Percentiles rank a stretch among this genome's conserved stretches.
Evolutionary conservation across 1,284 basidiomycete species (phyloP).

Genomic region (Cryptococcus amylolentus): DNA sequence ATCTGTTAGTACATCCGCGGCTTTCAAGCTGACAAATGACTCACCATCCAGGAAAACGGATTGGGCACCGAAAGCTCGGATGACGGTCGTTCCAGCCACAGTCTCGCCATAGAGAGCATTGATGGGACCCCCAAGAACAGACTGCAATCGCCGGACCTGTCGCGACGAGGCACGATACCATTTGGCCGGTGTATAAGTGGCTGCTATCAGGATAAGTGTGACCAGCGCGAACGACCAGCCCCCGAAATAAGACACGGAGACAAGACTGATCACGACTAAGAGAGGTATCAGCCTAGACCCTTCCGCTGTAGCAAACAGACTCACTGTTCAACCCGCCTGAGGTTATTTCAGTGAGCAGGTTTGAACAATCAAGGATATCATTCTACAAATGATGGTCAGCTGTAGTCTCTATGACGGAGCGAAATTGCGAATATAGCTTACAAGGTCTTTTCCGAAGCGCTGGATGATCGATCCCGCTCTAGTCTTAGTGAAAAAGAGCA

Average conservation of each 20-base stretch:
- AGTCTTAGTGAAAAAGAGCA: slow-evolving; percentile 35
- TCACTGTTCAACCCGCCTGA: slow-evolving; percentile 13
- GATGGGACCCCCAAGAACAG: slow-evolving; percentile 29
- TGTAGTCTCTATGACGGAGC: background rate
- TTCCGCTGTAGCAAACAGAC: background rate
- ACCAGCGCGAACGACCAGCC: slow-evolving; percentile 23
- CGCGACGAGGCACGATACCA: slow-evolving; percentile 24
- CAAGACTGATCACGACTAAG: slow-evolving; percentile 21
- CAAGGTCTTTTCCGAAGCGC: slow-evolving; percentile 33
- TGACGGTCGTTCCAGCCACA: slow-evolving; percentile 34
- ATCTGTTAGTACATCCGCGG: too few relatives aligned
- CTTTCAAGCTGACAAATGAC: background rate
- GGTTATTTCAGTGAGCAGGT: slow-evolving; percentile 13
- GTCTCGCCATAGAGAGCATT: slow-evolving; percentile 37
- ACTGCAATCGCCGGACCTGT: slow-evolving; percentile 24
- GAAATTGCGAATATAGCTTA: slow-evolving; percentile 6
- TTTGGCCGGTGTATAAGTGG: slow-evolving; percentile 22
- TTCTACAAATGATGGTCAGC: slow-evolving; percentile 3
- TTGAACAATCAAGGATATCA: slow-evolving; percentile 18
- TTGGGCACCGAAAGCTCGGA: slow-evolving; percentile 34
- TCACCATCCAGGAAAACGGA: slow-evolving; percentile 24
- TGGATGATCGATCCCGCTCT: slow-evolving; percentile 36
- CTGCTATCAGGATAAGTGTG: slow-evolving; percentile 8
- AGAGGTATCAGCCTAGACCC: background rate
- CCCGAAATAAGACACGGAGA: slow-evolving; percentile 22